Conservation (phyloP, 352 stramenopile genomes). For the Globisporangium abappressorium region DNA sequence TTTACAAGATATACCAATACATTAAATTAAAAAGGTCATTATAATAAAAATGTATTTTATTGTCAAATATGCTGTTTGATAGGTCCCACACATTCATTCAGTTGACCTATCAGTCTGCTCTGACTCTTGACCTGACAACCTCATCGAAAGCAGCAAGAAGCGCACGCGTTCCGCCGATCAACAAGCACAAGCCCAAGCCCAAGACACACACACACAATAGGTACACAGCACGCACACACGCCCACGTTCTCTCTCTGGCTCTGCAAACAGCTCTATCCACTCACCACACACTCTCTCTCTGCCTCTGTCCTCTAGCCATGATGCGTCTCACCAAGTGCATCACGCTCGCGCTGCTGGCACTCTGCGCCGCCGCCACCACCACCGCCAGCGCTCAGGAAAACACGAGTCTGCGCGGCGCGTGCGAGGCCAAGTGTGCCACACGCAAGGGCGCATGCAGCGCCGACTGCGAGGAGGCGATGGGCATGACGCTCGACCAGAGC, state of each 20-base stretch:
- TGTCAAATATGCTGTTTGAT: too few relatives aligned
- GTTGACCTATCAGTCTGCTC: too few relatives aligned
- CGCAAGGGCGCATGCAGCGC: conserved; percentile 12
- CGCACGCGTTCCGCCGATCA: too few relatives aligned
- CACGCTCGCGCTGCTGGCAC: conserved; percentile 3
- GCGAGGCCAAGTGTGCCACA: conserved; percentile 5
- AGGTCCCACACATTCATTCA: too few relatives aligned
- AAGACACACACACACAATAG: too few relatives aligned
- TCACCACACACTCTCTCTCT: not conserved
- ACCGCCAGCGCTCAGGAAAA: not conserved
- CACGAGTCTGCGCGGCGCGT: conserved; percentile 11
- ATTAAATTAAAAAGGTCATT: too few relatives aligned
- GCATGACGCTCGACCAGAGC: conserved; percentile 12
- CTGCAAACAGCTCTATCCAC: not conserved
- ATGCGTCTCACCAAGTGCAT: not conserved
- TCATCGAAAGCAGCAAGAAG: too few relatives aligned
- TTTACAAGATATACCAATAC: too few relatives aligned
- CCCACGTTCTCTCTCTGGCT: not conserved
- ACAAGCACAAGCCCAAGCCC: too few relatives aligned
- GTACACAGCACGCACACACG: too few relatives aligned
- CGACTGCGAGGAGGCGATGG: conserved; percentile 12
- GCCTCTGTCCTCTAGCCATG: not conserved
- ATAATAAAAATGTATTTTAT: too few relatives aligned
- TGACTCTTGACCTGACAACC: too few relatives aligned
- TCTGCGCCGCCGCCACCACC: not conserved